Evolutionary conservation across 176 grass and related monocot species (phyloP).

Genomic region (maize (Zea mays)): DNA sequence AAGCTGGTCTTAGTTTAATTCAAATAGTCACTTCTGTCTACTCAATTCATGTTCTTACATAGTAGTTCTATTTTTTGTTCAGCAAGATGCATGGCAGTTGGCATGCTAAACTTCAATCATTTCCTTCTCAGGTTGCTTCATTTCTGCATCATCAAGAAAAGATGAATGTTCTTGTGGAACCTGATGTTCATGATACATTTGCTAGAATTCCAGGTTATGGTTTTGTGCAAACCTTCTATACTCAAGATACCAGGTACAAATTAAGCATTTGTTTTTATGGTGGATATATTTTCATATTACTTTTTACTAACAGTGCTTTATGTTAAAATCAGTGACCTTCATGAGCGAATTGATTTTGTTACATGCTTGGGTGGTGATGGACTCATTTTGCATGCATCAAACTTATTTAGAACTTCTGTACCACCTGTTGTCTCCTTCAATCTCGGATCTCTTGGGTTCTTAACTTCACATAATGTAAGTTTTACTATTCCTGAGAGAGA

Average conservation of each 20-base stretch:
- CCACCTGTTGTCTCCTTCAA: slow-evolving; percentile 97
- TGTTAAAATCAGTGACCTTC: slow-evolving; percentile 71
- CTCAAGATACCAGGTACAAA: slow-evolving; percentile 88
- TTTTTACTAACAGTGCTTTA: slow-evolving; percentile 38
- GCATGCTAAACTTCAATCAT: slow-evolving; percentile 20
- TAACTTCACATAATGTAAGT: slow-evolving; percentile 91
- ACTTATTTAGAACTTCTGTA: slow-evolving; percentile 91
- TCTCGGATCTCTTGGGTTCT: slow-evolving; percentile 97
- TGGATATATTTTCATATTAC: slow-evolving; percentile 34
- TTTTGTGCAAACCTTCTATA: slow-evolving; percentile 98
- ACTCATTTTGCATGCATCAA: slow-evolving; percentile 94
- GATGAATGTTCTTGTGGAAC: slow-evolving; percentile 99
- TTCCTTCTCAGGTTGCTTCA: slow-evolving; percentile 65
- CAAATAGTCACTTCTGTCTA: slow-evolving; percentile 8
- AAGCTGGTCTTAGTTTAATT: slow-evolving; percentile 21
- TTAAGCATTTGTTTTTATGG: slow-evolving; percentile 20
- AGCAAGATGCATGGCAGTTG: slow-evolving; percentile 20
- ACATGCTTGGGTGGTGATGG: slow-evolving; percentile 98
- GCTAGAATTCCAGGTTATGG: slow-evolving; percentile 98
- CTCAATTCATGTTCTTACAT: slow-evolving; percentile 14
- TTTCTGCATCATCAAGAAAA: slow-evolving; percentile 94
- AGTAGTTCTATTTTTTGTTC: slow-evolving; percentile 22
- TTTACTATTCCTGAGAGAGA: slow-evolving; percentile 22
- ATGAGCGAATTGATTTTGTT: slow-evolving; percentile 99
- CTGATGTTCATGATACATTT: slow-evolving; percentile 99